Conservation (phyloP, 306 rosid species). For the Lathyrus aphaca region DNA sequence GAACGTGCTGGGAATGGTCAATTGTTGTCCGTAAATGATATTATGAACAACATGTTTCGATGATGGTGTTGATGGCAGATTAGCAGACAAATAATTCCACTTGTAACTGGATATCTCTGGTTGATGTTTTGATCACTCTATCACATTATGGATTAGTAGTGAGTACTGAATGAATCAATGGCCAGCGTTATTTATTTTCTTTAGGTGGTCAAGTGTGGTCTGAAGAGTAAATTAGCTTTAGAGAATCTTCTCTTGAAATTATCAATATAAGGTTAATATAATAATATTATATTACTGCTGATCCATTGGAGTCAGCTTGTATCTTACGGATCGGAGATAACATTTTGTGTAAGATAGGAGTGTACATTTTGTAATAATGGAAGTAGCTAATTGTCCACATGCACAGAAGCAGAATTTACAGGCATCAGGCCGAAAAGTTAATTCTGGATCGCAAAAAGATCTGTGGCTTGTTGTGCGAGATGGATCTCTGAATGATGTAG, state of each 20-base stretch:
- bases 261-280: slow-evolving; percentile 24
- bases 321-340: too few relatives aligned
- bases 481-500: slow-evolving; percentile 82
- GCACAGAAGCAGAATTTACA: slow-evolving; percentile 65
- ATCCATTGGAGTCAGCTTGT: slow-evolving; percentile 32
- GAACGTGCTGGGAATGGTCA: slow-evolving; percentile 40
- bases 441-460: slow-evolving; percentile 55
- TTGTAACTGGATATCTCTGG: slow-evolving; percentile 22
- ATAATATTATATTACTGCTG: slow-evolving; percentile 8
- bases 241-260: slow-evolving; percentile 36
- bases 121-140: slow-evolving; percentile 23
- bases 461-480: slow-evolving; percentile 71
- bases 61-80: slow-evolving; percentile 36
- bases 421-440: slow-evolving; percentile 51
- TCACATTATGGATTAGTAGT: slow-evolving; percentile 50
- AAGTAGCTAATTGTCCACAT: slow-evolving; percentile 53
- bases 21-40: slow-evolving; percentile 36
- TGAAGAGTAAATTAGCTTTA: slow-evolving; percentile 16
- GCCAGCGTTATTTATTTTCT: slow-evolving; percentile 19
- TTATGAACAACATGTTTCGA: slow-evolving; percentile 31
- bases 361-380: slow-evolving; percentile 51
- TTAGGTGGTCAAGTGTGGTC: slow-evolving; percentile 25
- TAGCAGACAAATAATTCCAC: slow-evolving; percentile 30
- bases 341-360: slow-evolving; percentile 23
- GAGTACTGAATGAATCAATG: slow-evolving; percentile 34